phyloP scores from a whole-genome alignment of 768 basidiomycete genomes.

The Panaeolus papilionaceus region DNA sequence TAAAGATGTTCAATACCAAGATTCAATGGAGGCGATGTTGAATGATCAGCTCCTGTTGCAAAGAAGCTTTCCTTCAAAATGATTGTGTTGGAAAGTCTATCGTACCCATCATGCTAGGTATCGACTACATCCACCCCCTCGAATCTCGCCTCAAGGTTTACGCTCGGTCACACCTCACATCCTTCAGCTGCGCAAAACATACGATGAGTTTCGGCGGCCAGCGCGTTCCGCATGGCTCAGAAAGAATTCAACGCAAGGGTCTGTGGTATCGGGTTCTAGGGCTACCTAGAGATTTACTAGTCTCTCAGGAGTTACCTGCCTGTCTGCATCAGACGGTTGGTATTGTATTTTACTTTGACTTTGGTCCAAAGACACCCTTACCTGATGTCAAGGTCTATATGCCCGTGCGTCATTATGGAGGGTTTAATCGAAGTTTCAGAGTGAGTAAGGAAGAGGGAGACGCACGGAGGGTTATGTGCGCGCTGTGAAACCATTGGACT shows the following conservation, averaged over 20 bases:
- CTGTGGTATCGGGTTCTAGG: not conserved
- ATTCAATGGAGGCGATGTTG: too few species aligned
- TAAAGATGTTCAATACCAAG: too few species aligned
- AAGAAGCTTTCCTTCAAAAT: not conserved
- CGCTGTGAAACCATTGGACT: not conserved
- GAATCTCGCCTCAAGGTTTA: not conserved
- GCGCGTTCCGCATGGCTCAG: not conserved
- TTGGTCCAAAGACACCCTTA: not conserved
- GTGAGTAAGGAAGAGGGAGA: not conserved
- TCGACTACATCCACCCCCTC: not conserved
- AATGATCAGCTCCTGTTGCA: too few species aligned
- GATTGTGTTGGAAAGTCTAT: not conserved
- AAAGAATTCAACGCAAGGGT: not conserved
- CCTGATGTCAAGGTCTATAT: not conserved
- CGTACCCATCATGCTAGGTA: not conserved
- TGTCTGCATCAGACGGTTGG: not conserved
- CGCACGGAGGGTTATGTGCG: not conserved
- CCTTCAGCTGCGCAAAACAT: not conserved
- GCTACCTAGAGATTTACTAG: not conserved
- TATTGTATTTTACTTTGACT: not conserved
- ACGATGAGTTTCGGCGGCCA: not conserved
- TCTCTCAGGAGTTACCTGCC: not conserved
- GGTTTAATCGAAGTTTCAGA: not conserved
- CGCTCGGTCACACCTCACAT: not conserved
- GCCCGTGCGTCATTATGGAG: not conserved